phyloP scores from a whole-genome alignment of 23 red algal genomes.

The Cyanidium caldarium region DNA sequence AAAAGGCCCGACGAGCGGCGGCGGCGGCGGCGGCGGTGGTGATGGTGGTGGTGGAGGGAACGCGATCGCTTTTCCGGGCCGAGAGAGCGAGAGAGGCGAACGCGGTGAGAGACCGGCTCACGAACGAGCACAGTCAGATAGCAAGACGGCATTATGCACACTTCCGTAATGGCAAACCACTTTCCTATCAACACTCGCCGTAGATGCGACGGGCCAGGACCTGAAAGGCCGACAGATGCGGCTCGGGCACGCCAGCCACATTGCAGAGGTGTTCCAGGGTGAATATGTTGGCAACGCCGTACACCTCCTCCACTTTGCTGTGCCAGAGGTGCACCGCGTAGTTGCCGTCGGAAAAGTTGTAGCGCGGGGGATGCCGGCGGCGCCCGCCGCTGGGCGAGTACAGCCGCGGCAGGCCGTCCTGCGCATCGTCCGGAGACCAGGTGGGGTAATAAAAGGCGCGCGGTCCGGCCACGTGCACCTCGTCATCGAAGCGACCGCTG shows the following conservation, averaged over 20 bases:
- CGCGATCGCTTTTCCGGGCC: no score
- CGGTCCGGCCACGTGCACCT: slow-evolving; percentile 2
- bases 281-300: not conserved
- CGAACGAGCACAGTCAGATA: no score
- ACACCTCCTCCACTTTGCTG: not conserved
- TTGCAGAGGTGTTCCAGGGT: not conserved
- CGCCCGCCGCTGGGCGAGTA: not conserved
- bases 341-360: not conserved
- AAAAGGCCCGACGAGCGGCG: no score
- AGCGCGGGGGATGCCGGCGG: not conserved
- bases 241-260: not conserved
- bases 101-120: no score
- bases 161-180: no score
- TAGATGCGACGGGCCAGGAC: not conserved
- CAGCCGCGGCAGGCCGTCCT: not conserved
- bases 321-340: slow-evolving; percentile 3
- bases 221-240: not conserved
- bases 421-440: not conserved
- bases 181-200: not conserved
- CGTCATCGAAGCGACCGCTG: not conserved
- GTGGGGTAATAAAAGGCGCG: not conserved
- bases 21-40: no score
- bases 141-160: no score
- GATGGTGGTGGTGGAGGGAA: no score
- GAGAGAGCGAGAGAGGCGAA: no score